These are phyloP conservation scores for Salix arbutifolia DNA, from an alignment of 345 rosid species.

Conservation along the genomic window DNA sequence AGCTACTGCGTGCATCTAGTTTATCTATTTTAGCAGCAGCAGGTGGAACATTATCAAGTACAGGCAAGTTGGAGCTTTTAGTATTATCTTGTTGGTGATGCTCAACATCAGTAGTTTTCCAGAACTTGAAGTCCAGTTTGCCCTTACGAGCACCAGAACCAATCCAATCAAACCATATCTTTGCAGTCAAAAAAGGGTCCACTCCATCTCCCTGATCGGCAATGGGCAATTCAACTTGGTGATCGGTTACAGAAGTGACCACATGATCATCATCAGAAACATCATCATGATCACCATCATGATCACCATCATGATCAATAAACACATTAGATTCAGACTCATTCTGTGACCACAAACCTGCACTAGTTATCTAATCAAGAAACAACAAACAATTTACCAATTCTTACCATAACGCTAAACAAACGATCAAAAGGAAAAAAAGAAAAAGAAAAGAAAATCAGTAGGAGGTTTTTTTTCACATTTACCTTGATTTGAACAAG, in stretches of 20 bases:
- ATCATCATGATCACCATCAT: neutral
- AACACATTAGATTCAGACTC: conserved; percentile 39
- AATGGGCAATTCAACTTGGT: conserved; percentile 35
- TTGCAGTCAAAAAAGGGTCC: conserved; percentile 39
- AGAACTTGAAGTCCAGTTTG: conserved; percentile 39
- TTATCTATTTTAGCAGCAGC: conserved; percentile 40
- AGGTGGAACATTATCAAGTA: conserved; percentile 27
- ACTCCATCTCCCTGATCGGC: conserved; percentile 39
- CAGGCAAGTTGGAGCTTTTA: conserved; percentile 34
- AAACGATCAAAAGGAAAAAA: neutral
- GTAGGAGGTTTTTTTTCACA: neutral
- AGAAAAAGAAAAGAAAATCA: neutral
- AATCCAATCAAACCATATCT: conserved; percentile 51
- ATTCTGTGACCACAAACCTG: conserved; percentile 78
- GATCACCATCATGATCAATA: conserved; percentile 23
- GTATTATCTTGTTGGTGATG: conserved; percentile 44
- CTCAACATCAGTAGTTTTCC: conserved; percentile 52
- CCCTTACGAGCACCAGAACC: conserved; percentile 44
- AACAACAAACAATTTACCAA: conserved; percentile 15
- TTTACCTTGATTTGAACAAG: conserved; percentile 78
- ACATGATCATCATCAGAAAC: conserved; percentile 26
- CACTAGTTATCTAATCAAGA: conserved; percentile 73
- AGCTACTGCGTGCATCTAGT: conserved; percentile 51
- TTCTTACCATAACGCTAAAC: neutral
- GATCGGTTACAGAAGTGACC: conserved; percentile 29